phyloP scores from a whole-genome alignment of 441 rosid species.

The Viola pubescens region DNA sequence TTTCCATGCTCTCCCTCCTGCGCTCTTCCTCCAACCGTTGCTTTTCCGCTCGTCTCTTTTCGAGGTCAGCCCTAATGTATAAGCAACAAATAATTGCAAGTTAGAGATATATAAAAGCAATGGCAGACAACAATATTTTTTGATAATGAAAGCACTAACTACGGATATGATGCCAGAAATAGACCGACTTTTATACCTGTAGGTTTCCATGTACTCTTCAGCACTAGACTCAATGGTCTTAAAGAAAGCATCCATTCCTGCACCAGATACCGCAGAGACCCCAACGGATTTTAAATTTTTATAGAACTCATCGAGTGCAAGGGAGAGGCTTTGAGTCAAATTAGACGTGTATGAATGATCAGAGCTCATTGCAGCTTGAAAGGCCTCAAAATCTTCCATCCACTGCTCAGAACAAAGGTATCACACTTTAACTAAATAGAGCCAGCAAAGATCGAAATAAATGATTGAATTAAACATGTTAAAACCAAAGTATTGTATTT shows the following conservation, averaged over 20 bases:
- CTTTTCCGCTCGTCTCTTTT: too few relatives aligned
- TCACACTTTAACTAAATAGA: not conserved
- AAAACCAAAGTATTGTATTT: too few relatives aligned
- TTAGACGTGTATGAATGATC: conserved; percentile 71
- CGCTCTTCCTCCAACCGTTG: too few relatives aligned
- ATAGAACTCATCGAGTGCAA: conserved; percentile 80
- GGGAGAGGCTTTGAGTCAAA: conserved; percentile 67
- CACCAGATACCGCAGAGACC: conserved; percentile 87
- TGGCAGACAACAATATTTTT: too few relatives aligned
- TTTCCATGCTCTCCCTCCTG: too few relatives aligned
- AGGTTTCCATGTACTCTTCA: conserved; percentile 79
- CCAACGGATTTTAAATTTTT: conserved; percentile 74
- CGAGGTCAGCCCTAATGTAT: too few relatives aligned
- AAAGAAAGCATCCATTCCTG: conserved; percentile 81
- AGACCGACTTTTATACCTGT: conserved; percentile 40
- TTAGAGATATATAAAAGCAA: too few relatives aligned
- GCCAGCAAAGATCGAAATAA: not conserved
- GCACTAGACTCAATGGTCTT: conserved; percentile 77
- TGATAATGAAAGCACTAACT: too few relatives aligned
- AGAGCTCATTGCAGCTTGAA: conserved; percentile 65
- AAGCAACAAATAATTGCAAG: too few relatives aligned
- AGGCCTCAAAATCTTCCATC: conserved; percentile 90
- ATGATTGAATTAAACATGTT: too few relatives aligned
- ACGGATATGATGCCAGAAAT: too few relatives aligned
- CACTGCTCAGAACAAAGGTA: conserved; percentile 40